These are phyloP conservation scores for Petrea volubilis DNA, from an alignment of 257 asterid genomes.

Conservation along the genomic window DNA sequence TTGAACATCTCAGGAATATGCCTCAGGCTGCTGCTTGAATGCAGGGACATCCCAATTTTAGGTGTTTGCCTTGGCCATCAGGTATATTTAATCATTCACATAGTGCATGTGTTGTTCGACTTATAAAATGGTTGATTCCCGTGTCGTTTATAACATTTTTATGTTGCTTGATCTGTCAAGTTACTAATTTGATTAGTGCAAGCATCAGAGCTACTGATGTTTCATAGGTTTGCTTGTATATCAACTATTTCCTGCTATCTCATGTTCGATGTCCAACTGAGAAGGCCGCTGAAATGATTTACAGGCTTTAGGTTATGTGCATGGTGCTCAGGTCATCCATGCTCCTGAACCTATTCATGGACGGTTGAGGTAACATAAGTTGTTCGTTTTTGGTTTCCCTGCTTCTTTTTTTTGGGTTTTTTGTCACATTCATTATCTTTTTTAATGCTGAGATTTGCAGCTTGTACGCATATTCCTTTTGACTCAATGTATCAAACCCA, in stretches of 20 bases:
- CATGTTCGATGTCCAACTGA: slow-evolving; percentile 16
- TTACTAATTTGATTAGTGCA: slow-evolving; percentile 1
- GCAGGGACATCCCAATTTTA: slow-evolving; percentile 89
- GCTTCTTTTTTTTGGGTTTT: too few relatives aligned
- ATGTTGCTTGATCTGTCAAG: background rate
- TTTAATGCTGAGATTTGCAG: too few relatives aligned
- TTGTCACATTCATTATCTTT: too few relatives aligned
- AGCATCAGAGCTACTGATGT: background rate
- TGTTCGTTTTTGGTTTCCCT: background rate
- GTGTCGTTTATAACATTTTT: slow-evolving; percentile 2
- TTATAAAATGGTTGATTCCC: background rate
- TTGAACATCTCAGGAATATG: slow-evolving; percentile 72
- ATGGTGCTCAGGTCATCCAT: slow-evolving; percentile 85
- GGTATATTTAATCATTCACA: slow-evolving; percentile 43
- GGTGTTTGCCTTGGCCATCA: slow-evolving; percentile 99
- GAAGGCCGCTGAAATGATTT: slow-evolving; percentile 13
- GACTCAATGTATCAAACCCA: background rate
- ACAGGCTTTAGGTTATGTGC: slow-evolving; percentile 93
- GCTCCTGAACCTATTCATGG: slow-evolving; percentile 97
- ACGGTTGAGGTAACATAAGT: slow-evolving; percentile 65
- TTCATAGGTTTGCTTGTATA: slow-evolving; percentile 3
- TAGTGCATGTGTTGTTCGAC: background rate
- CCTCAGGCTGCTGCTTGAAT: slow-evolving; percentile 80
- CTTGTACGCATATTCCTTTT: too few relatives aligned
- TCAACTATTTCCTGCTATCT: background rate